Evolutionary conservation across 306 rosid genomes (phyloP), one percentile per base, ranked within the genome.

Genomic region (Acmispon strigosus): DNA sequence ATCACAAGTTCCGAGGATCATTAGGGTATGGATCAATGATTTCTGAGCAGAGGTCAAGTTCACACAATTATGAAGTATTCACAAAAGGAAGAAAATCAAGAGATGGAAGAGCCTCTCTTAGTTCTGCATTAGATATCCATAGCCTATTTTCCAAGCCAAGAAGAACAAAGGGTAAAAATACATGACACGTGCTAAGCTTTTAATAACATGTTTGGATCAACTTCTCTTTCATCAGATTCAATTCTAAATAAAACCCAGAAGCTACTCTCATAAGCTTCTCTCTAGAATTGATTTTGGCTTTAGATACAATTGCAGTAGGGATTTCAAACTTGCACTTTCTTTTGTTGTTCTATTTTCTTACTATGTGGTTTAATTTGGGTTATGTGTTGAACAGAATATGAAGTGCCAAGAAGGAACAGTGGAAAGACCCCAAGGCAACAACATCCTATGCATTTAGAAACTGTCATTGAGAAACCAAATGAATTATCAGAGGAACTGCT

Each of bases 401-500:
- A 73, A 59, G 76, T 78, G 24, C 70, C 86, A 58, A 88, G 90
- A 86, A 90, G 84, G 55, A 80, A 78, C 49, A 73, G 54, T 0
- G 66, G 84, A 9, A 86, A 84, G 74, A 78, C 69, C 27, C 57
- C 73, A 73, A 83, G 82, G 34, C 87, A 80, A 22, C 65, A 65
- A 27, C 61, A 66, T 43, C 59, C 69, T 11, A 17, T 70, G 34
- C 78, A 73, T 11, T 44, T 70, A 57, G 79, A 70, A 74, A 19
- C 47, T 70, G 76, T 71, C 48, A 75, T 84, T 20, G 83, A 66
- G 82, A 84, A 84, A 60, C 90, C 98, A 75, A 94, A 94, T 80
- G 88, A 84, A 77, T 62, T 94, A 58, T 94, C 98, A 19, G 98
- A 94, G 80, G 86, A 86, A 68, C 66, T 94, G 29, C 78, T 90